Base-by-base conservation (phyloP, 2,329 filamentous ascomycete species). In the Hypoxylon sp. region DNA sequence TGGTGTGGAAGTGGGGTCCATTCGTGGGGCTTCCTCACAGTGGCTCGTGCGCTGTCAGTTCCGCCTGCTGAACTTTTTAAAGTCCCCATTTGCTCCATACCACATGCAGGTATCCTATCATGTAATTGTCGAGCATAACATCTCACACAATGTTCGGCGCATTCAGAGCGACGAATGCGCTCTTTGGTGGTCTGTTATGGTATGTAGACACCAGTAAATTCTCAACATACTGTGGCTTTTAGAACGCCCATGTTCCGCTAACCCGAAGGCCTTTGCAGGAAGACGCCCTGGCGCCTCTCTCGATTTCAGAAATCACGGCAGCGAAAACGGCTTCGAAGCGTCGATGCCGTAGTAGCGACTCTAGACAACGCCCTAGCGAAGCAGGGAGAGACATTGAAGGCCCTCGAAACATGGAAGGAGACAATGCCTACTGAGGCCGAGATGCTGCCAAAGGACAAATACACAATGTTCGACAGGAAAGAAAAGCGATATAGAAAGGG, bases 391-490 rank as follows among this genome's bases (percentile, higher is more conserved):
- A 88, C 90, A 66, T 87, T 90, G 51, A 94, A 94, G 82, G 87
- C 93, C 59, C 85, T 99, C 66, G 92, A 97, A 80, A 84, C 91
- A 78, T 99, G 96, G 96, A 97, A 96, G 85, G 86, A 87, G 39
- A 94, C 97, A 82, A 99, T 99, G 96, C 96, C 96, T 22, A 92
- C 90, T 26, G 96, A 99, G 86, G 87, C 90, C 77, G 94, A 98
- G 86, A 99, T 99, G 96, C 80, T 97, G 80, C 92, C 96, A 51
- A 92, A 89, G 82, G 96, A 99, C 84, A 99, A 99, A 84, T 99
- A 99, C 84, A 97, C 94, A 29, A 92, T 99, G 77, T 99, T 98
- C 82, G 95, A 97, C 82, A 91, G 94, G 75, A 98, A 98, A 82
- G 94, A 92, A 80, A 97, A 94, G 89, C 91, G 89, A 76, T 99